These are phyloP conservation scores for Neonothopanus nambi DNA, from an alignment of 1,284 basidiomycete genomes.

Conservation along the genomic window DNA sequence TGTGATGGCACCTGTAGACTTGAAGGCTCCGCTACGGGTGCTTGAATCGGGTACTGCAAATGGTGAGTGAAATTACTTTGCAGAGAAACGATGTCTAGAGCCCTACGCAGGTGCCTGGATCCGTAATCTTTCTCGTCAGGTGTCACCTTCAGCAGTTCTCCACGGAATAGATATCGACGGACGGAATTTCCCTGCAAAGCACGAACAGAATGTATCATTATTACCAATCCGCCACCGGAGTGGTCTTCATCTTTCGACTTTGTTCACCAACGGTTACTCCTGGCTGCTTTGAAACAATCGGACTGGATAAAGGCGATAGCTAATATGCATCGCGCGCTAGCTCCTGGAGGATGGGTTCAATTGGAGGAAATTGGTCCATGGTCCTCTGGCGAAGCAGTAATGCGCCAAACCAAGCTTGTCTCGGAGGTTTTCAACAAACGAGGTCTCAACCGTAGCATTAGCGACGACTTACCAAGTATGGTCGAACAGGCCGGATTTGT, in stretches of 20 bases:
- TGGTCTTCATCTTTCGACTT: conserved; percentile 21
- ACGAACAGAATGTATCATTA: conserved; percentile 8
- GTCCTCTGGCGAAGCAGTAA: background rate
- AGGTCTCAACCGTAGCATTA: conserved; percentile 13
- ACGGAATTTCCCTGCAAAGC: background rate
- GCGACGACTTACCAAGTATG: conserved; percentile 10
- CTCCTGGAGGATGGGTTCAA: conserved; percentile 20
- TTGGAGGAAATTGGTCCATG: conserved; percentile 12
- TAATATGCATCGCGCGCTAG: conserved; percentile 17
- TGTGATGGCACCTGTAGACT: conserved; percentile 18
- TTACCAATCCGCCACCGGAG: conserved; percentile 9
- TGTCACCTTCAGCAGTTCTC: too few species aligned
- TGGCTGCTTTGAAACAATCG: conserved; percentile 10
- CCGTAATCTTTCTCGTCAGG: background rate
- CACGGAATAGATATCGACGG: background rate
- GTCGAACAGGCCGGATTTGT: conserved; percentile 18
- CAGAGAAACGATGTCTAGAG: background rate
- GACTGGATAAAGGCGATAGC: conserved; percentile 14
- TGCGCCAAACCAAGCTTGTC: conserved; percentile 1
- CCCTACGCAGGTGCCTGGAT: background rate
- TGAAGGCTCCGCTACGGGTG: conserved; percentile 20
- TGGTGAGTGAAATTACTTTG: conserved; percentile 15
- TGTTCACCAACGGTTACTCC: conserved; percentile 19
- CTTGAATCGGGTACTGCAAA: conserved; percentile 28
- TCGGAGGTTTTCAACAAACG: background rate